These are phyloP conservation scores for Gaeumannomyces tritici DNA, from an alignment of 2,329 filamentous ascomycete genomes.

Conservation along the genomic window DNA sequence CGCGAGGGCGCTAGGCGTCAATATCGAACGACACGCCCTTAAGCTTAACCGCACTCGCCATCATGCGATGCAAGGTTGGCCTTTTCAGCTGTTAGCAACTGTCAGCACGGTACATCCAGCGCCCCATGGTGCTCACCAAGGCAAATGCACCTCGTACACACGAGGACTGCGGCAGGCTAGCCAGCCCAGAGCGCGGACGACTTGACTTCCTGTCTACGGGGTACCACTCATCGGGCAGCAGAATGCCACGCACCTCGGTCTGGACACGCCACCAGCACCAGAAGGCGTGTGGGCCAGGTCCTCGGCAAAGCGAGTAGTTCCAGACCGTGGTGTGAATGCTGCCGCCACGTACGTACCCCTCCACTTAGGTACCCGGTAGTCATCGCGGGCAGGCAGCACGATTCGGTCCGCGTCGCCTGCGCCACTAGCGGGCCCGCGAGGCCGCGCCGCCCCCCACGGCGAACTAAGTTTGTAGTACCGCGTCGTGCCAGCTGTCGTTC, in stretches of 20 bases:
- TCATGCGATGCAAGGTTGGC: too few relatives aligned
- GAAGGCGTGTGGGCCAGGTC: slow-evolving; percentile 10
- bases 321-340: slow-evolving; percentile 4
- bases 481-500: slow-evolving; percentile 10
- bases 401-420: slow-evolving; percentile 17
- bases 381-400: slow-evolving; percentile 8
- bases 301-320: slow-evolving; percentile 12
- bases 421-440: slow-evolving; percentile 25
- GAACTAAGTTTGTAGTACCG: slow-evolving; percentile 14
- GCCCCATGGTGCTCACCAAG: not conserved
- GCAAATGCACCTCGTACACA: not conserved
- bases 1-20: too few relatives aligned
- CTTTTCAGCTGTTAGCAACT: too few relatives aligned
- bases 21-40: too few relatives aligned
- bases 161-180: not conserved
- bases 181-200: not conserved
- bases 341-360: slow-evolving; percentile 12
- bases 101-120: too few relatives aligned
- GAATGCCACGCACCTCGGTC: not conserved
- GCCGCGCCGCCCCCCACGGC: slow-evolving; percentile 18
- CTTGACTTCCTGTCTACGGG: not conserved
- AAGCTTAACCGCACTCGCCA: not conserved
- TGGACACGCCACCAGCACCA: slow-evolving; percentile 10
- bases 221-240: not conserved
- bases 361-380: slow-evolving; percentile 10